Evolutionary conservation across 1,284 basidiomycete species (phyloP).

Genomic region (Cryptococcus sp.): DNA sequence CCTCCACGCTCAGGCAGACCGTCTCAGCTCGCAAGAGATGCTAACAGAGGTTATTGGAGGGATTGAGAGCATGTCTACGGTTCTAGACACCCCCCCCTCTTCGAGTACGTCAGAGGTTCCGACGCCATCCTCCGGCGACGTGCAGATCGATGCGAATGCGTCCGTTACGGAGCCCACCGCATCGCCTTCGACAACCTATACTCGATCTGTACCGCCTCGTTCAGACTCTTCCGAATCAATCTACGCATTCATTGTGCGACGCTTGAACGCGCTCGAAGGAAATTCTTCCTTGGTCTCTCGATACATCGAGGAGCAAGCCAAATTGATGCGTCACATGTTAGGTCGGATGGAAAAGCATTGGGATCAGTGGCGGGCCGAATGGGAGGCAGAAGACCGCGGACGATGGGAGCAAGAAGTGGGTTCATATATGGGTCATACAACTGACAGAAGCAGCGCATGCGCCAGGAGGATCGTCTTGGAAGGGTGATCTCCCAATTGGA

Average conservation of each 20-base stretch:
- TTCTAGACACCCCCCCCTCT: background rate
- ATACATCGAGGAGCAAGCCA: slow-evolving; percentile 89
- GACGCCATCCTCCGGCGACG: background rate
- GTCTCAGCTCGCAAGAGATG: slow-evolving; percentile 18
- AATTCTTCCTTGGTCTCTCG: slow-evolving; percentile 84
- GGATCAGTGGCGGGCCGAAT: slow-evolving; percentile 38
- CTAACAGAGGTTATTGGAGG: slow-evolving; percentile 3
- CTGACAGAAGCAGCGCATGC: slow-evolving; percentile 31
- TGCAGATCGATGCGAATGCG: background rate
- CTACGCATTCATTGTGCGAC: slow-evolving; percentile 94
- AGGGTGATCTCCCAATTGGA: slow-evolving; percentile 43
- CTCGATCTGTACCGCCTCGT: slow-evolving; percentile 24
- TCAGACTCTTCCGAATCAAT: slow-evolving; percentile 82
- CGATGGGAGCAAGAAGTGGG: slow-evolving; percentile 43
- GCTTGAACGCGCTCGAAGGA: slow-evolving; percentile 78
- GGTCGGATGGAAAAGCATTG: slow-evolving; percentile 63
- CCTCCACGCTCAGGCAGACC: slow-evolving; percentile 38
- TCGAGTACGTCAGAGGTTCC: background rate
- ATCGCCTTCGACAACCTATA: slow-evolving; percentile 16
- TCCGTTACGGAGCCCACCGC: background rate
- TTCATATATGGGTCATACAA: background rate
- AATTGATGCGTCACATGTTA: slow-evolving; percentile 73
- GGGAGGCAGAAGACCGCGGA: slow-evolving; percentile 27
- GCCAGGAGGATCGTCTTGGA: slow-evolving; percentile 47
- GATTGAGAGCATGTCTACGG: background rate